phyloP scores from a whole-genome alignment of 2,329 filamentous ascomycete species.

The Pseudocercospora macadamiae region DNA sequence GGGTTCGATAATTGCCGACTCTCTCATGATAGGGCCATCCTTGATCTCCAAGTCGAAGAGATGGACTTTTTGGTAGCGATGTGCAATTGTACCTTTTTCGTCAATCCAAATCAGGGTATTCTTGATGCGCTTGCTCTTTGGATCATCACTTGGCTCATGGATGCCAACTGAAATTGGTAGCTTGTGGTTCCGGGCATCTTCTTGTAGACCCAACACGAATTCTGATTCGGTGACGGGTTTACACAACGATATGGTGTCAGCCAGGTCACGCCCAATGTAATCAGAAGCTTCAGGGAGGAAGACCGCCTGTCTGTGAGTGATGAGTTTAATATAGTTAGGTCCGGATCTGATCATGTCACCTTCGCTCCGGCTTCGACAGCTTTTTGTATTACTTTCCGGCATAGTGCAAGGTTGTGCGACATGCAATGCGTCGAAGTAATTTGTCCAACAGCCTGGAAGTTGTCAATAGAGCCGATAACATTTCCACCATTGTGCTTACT shows the following conservation, averaged over 20 bases:
- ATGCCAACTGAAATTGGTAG: constrained; percentile 85
- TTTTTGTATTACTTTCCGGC: constrained; percentile 69
- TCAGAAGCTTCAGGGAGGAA: constrained; percentile 93
- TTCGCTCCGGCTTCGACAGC: constrained; percentile 78
- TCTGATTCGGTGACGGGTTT: constrained; percentile 65
- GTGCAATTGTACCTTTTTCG: constrained; percentile 59
- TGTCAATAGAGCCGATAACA: neutral
- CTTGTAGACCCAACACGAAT: constrained; percentile 76
- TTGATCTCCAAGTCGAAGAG: constrained; percentile 71
- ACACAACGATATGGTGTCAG: constrained; percentile 72
- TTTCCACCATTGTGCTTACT: constrained; percentile 15
- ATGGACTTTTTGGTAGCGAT: constrained; percentile 77
- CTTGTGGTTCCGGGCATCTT: constrained; percentile 64
- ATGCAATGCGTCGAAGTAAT: constrained; percentile 82
- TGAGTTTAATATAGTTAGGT: constrained; percentile 2
- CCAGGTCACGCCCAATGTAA: constrained; percentile 74
- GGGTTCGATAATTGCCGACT: constrained; percentile 69
- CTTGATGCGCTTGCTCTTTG: constrained; percentile 56
- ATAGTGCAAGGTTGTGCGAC: constrained; percentile 77
- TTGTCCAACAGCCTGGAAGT: constrained; percentile 80
- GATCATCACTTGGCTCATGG: constrained; percentile 67
- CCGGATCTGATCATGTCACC: constrained; percentile 48
- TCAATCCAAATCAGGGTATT: constrained; percentile 72
- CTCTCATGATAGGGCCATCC: constrained; percentile 61
- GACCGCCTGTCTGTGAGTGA: constrained; percentile 59